Evolutionary conservation across 2,329 filamentous ascomycete genomes (phyloP), one percentile per base, ranked within the genome.

Genomic region (Sporothrix brunneoviolacea): DNA sequence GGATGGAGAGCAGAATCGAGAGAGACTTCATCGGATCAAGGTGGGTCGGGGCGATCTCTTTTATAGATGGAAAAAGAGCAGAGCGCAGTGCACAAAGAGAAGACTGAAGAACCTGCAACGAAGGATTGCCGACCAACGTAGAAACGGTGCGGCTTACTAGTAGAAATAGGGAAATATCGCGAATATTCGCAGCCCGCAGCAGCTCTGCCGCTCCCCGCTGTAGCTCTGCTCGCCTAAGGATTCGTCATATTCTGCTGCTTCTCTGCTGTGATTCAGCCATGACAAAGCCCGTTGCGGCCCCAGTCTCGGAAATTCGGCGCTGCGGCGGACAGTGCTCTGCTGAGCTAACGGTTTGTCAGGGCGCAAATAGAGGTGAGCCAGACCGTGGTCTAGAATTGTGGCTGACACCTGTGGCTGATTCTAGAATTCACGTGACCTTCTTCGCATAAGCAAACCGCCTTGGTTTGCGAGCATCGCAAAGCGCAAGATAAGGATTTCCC

Each of bases 1-100:
- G 52, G 55, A 69, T 60, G 50, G 69, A 68, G 47, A 70, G 59
- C 43, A 60, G 56, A 54, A 69, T 57, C 55, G 66, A 65, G 50
- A 70, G 48, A 55, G 61, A 55, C 64, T 63, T 69, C 70, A 72
- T 72, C 46, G 49, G 43, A 41, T 35, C 43, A 36, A 40, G 38
- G 42, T 36, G 12, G 24, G 16, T 40, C 15, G 32, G 18, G 12
- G 5, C 13, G 10, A 21, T 33, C 13, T 33, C 46, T 52, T 56
- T 53, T 55, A 54, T 54, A 53, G 33, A 42, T 18, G 37, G 27
- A 9, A 50, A 38, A 24, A 18, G 35, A 15, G 42, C 16, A 48
- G 36, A 47, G 37, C 19, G 43, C 22, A 21, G 41, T 35, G 24
- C 6, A 40, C 15, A 49, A 16, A 43, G n/a, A 40, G 46, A 45